Conservation (phyloP, 2,329 filamentous ascomycete species). For the Pseudopyricularia cyperi region DNA sequence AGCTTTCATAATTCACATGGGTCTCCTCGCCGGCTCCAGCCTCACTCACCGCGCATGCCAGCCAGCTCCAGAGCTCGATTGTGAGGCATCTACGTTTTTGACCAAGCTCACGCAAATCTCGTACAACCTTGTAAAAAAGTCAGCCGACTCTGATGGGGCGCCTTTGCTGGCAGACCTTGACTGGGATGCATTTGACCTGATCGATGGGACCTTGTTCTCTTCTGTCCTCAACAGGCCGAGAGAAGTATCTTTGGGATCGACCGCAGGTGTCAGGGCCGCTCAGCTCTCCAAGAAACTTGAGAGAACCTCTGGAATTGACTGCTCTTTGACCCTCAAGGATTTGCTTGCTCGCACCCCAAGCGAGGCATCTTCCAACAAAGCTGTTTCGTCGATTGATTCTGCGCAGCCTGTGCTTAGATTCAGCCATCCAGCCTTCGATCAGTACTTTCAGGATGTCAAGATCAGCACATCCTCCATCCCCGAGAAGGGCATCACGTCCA, state of each 20-base stretch:
- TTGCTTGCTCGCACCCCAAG: no score
- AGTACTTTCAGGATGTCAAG: constrained; percentile 27
- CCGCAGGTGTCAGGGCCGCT: no score
- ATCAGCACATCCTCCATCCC: constrained; percentile 18
- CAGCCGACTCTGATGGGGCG: background rate
- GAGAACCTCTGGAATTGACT: no score
- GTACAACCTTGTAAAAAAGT: constrained; percentile 1
- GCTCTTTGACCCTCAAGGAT: no score
- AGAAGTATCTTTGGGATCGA: no score
- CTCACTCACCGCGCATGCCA: constrained; percentile 12
- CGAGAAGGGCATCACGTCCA: constrained; percentile 11
- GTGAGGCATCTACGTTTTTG: background rate
- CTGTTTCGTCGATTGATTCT: background rate
- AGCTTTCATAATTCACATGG: constrained; percentile 14
- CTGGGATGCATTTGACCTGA: constrained; percentile 12
- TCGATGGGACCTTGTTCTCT: constrained; percentile 11
- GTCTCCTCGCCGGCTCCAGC: no score
- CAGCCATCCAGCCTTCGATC: constrained; percentile 30
- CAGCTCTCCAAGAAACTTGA: no score
- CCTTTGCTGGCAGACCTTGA: constrained; percentile 3
- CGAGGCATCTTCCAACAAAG: no score
- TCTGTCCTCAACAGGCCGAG: background rate
- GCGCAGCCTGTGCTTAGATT: constrained; percentile 27
- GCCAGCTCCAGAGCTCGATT: background rate
- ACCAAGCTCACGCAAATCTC: background rate